Percentiles rank a stretch among this genome's conserved stretches.
phyloP scores from a whole-genome alignment of 2,329 filamentous ascomycete genomes.

The Botrytis aclada region DNA sequence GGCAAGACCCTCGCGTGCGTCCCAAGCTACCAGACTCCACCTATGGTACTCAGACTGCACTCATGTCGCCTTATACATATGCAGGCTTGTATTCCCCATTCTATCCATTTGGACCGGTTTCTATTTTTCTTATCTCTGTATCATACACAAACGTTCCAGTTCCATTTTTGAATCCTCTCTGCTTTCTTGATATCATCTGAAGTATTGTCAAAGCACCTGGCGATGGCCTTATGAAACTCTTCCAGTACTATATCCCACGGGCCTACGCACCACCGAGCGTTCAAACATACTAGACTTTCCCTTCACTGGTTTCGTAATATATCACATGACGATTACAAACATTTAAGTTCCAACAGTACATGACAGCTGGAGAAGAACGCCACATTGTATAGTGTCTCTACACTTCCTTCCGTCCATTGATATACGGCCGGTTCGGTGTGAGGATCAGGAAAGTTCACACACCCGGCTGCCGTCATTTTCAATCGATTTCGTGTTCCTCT shows the following conservation, averaged over 20 bases:
- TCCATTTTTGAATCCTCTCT: conserved; percentile 8
- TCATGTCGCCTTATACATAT: conserved; percentile 18
- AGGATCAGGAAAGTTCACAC: neutral
- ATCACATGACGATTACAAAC: conserved; percentile 1
- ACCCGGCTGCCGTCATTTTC: conserved; percentile 10
- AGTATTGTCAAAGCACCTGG: conserved; percentile 16
- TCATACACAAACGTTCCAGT: neutral
- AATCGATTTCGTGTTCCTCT: conserved; percentile 2
- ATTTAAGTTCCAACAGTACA: neutral
- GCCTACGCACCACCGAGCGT: conserved; percentile 25
- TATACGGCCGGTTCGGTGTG: neutral
- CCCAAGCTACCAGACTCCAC: conserved; percentile 4
- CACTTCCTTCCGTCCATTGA: conserved; percentile 1
- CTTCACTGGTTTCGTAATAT: conserved; percentile 7
- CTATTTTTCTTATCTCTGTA: neutral
- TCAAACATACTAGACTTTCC: conserved; percentile 14
- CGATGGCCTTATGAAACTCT: conserved; percentile 28
- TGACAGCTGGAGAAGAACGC: conserved; percentile 3
- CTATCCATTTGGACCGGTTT: neutral
- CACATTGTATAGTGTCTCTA: neutral
- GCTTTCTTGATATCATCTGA: conserved; percentile 18
- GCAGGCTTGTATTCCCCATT: conserved; percentile 4
- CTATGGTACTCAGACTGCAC: neutral
- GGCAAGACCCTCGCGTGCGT: neutral
- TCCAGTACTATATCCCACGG: conserved; percentile 16